A percentile compares a stretch with the other conserved stretches of the same genome.
Evolutionary conservation across 2,329 filamentous ascomycete species (phyloP).

Genomic region (Plectosphaerella sp.): DNA sequence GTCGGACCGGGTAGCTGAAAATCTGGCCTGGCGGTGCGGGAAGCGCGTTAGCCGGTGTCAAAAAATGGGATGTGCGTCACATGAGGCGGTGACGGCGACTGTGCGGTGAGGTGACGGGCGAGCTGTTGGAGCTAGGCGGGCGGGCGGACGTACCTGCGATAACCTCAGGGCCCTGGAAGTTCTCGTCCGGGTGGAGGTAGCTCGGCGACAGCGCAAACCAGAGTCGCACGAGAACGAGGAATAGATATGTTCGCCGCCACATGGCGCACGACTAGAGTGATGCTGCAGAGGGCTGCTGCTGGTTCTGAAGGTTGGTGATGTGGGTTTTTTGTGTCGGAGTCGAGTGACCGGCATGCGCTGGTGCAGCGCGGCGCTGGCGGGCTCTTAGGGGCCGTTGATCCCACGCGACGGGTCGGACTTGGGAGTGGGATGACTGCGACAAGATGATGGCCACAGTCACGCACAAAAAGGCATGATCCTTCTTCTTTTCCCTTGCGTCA

Average conservation of each 20-base stretch:
- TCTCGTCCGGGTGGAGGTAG: constrained; percentile 97
- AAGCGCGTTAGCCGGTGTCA: not conserved
- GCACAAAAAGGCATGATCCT: no score
- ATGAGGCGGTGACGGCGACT: not conserved
- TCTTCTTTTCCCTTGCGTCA: no score
- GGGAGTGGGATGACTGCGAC: no score
- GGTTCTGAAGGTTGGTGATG: no score
- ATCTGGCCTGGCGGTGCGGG: constrained; percentile 64
- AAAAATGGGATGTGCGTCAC: not conserved
- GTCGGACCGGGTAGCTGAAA: constrained; percentile 83
- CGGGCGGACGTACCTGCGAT: constrained; percentile 71
- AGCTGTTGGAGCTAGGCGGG: no score
- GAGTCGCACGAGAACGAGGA: constrained; percentile 79
- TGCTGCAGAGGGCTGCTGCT: no score
- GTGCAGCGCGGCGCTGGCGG: no score
- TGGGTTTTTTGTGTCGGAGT: no score
- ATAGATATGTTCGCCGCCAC: constrained; percentile 87
- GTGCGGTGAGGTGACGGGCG: constrained; percentile 1
- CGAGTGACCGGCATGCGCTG: no score
- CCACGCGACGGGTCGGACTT: no score
- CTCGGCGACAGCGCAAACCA: constrained; percentile 93
- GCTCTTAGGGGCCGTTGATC: no score
- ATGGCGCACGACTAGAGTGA: constrained; percentile 41
- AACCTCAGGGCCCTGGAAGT: constrained; percentile 97
- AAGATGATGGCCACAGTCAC: no score